Conservation (phyloP, 495 filamentous ascomycete genomes). For the Copromyces sp. region DNA sequence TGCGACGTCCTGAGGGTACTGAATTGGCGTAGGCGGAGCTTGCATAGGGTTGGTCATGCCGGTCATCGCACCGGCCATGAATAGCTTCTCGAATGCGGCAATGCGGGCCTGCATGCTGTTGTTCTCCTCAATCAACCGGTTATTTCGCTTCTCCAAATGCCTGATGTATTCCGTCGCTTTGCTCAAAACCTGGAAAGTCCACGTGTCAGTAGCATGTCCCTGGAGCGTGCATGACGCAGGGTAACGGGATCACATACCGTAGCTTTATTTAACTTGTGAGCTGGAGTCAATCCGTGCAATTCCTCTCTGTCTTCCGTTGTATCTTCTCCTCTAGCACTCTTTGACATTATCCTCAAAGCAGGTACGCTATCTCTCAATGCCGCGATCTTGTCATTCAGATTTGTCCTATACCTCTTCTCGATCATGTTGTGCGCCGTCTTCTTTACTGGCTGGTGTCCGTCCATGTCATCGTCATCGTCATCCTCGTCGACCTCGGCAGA, state of each 20-base stretch:
- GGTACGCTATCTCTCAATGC: conserved; percentile 84
- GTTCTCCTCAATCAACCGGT: conserved; percentile 71
- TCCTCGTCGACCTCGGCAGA: conserved; percentile 42
- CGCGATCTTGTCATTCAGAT: conserved; percentile 93
- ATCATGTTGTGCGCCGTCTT: conserved; percentile 97
- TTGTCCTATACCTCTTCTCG: conserved; percentile 91
- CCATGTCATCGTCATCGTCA: conserved; percentile 39
- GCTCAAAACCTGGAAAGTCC: conserved; percentile 48
- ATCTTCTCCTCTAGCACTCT: conserved; percentile 54
- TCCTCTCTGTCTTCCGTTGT: conserved; percentile 66
- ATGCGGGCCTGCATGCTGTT: conserved; percentile 59
- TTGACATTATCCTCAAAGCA: conserved; percentile 66
- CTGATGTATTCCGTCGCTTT: conserved; percentile 96
- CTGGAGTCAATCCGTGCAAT: conserved; percentile 63
- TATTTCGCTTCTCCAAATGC: conserved; percentile 84
- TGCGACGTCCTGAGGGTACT: conserved; percentile 31
- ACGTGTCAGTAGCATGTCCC: conserved; percentile 2
- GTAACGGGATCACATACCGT: conserved; percentile 43
- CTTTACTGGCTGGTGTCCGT: conserved; percentile 68
- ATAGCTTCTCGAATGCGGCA: conserved; percentile 57
- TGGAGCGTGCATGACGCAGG: background rate
- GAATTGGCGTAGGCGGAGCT: conserved; percentile 37
- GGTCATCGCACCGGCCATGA: conserved; percentile 49
- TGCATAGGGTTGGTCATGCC: conserved; percentile 32
- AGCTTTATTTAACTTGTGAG: conserved; percentile 91